Evolutionary conservation across 805 yeast genomes (phyloP), one percentile per base, ranked within the genome.

Genomic region (Kodamaea kaohsiungensis): DNA sequence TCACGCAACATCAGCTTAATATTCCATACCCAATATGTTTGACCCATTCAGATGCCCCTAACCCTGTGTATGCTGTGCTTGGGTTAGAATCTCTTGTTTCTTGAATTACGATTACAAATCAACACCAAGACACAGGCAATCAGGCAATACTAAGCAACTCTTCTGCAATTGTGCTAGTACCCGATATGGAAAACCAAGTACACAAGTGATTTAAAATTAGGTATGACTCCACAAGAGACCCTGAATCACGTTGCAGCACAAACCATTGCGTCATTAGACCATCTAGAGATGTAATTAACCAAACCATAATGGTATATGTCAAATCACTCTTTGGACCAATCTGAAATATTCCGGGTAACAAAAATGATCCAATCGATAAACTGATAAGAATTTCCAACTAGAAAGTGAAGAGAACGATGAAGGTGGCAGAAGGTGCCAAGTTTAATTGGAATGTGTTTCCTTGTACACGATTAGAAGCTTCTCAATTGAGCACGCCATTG

Each of bases 371-470:
- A 30, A 30, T 30, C 3, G 43, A 39, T 40, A 15, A n/a, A 16
- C 45, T 17, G 45, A 40, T 40, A 40, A 40, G 25, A 22, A 40
- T 7, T 17, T n/a, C 2, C n/a, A 7, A 10, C 7, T 15, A 17
- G 45, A 17, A 9, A 16, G 7, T 17, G 19, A 9, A 17, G 17
- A 3, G n/a, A 15, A 39, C 18, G 45, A 40, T 12, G 19, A 40
- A 17, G 7, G 22, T 17, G 45, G 45, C 7, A 17, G 35, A 30
- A 17, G 30, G 49, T 18, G 18, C 43, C 80, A 47, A 89, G 54
- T 87, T 88, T 75, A 83, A 88, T 62, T 88, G 93, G 93, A 86
- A 88, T 69, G 61, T 72, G 9, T 69, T 75, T 57, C 78, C 79
- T 1, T 64, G 71, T 16, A 73, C 78, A 1, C 65, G 73, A 43